Base-by-base conservation (phyloP, 345 rosid species). In the Litchi chinensis region DNA sequence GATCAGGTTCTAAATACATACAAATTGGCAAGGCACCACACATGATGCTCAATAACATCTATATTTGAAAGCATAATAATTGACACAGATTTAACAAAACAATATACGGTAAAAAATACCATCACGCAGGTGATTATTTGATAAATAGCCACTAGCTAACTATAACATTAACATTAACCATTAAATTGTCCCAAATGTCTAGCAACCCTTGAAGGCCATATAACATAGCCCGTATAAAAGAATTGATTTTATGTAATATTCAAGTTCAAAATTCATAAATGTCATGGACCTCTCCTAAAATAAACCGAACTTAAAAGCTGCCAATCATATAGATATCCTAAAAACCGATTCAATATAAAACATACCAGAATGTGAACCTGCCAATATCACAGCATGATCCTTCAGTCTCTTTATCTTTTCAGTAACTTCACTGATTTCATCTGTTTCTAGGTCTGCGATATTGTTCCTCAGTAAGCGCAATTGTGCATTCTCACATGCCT, bases 401-500 rank as follows among this genome's bases (percentile, higher is more conserved):
- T 87, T 84, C 37, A 94, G 87, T 67, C 80, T 88, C 86, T 73
- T 87, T 72, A 85, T 77, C 73, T 60, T 82, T 72, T 83, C 82
- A 70, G 78, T 63, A 71, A 67, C 82, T 76, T 63, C 84, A 44
- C 63, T 44, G 40, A 6, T 41, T 68, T 86, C 86, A 13, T 75
- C 74, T 26, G 79, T 57, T 76, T 59, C 77, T 62, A 77, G 48
- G 67, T 79, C 78, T 10, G 66, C 56, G 46, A 32, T 65, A 44
- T 76, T 73, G 70, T 64, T 78, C 83, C 72, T 84, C 80, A 74
- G 80, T 76, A 93, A 82, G 76, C 89, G 79, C 41, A 73, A 62
- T 37, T 88, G 68, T 63, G 93, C 91, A 76, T 88, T 86, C 59
- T 90, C 91, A 78, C 93, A 91, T 28, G 97, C 96, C 97, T 90